Evolutionary conservation across 1,284 basidiomycete genomes (phyloP).

Genomic region (Limonomyces culmigenus): DNA sequence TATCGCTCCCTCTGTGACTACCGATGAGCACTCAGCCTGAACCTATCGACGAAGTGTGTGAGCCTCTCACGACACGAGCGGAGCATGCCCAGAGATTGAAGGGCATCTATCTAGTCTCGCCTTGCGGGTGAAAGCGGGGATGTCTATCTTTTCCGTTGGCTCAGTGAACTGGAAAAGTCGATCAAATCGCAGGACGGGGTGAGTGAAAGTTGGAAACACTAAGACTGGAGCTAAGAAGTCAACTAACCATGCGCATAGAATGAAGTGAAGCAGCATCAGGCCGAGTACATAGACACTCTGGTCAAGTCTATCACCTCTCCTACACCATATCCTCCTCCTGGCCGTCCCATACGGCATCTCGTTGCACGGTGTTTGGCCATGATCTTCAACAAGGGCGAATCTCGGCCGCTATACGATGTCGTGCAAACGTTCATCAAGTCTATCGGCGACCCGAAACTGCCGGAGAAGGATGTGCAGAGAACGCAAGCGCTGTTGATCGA

Average conservation of each 20-base stretch:
- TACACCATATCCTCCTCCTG: slow-evolving; percentile 58
- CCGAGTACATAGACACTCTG: slow-evolving; percentile 41
- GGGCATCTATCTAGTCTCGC: too few relatives aligned
- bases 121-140: slow-evolving; percentile 62
- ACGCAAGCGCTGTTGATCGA: too few relatives aligned
- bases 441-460: slow-evolving; percentile 52
- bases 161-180: slow-evolving; percentile 47
- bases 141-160: slow-evolving; percentile 72
- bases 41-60: too few relatives aligned
- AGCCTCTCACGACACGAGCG: too few relatives aligned
- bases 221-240: neutral
- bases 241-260: slow-evolving; percentile 22
- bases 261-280: slow-evolving; percentile 45
- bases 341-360: slow-evolving; percentile 70
- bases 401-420: slow-evolving; percentile 74
- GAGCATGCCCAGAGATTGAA: too few relatives aligned
- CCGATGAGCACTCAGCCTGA: too few relatives aligned
- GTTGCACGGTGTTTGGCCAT: slow-evolving; percentile 63
- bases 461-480: slow-evolving; percentile 43
- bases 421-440: slow-evolving; percentile 67
- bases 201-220: slow-evolving; percentile 22
- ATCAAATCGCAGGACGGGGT: too few relatives aligned
- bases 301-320: slow-evolving; percentile 45
- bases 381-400: slow-evolving; percentile 74
- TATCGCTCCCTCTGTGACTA: too few relatives aligned